These are phyloP conservation scores for Geranium rotundifolium DNA, from an alignment of 345 rosid genomes.

Conservation along the genomic window DNA sequence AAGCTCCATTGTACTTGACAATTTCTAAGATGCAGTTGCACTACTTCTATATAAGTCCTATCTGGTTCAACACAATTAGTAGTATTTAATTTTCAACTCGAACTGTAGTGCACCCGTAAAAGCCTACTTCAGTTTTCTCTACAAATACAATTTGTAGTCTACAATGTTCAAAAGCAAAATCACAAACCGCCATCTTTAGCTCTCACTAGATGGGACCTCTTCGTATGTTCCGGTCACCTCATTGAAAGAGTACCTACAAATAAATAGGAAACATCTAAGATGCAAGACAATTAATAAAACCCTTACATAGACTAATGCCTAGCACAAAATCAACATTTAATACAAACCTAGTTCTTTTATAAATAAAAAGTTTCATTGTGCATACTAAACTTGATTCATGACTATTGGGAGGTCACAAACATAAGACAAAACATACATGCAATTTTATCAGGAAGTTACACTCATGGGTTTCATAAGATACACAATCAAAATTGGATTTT, in stretches of 20 bases:
- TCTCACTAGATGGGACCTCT: constrained; percentile 22
- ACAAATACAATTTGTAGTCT: neutral
- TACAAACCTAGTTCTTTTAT: too few relatives aligned
- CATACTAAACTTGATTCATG: neutral
- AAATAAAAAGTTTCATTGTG: neutral
- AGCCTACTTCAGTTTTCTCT: neutral
- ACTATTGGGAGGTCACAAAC: neutral
- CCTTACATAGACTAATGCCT: too few relatives aligned
- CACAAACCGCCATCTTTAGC: constrained; percentile 5
- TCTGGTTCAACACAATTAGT: neutral
- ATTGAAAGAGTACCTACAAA: constrained; percentile 42
- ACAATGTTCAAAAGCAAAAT: neutral
- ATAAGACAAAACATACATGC: neutral
- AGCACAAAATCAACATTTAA: too few relatives aligned
- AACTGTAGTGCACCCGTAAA: neutral
- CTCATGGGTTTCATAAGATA: neutral
- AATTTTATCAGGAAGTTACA: neutral
- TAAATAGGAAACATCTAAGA: neutral
- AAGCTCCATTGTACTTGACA: too few relatives aligned
- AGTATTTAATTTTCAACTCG: neutral
- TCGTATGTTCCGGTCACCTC: constrained; percentile 43
- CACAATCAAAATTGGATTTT: too few relatives aligned
- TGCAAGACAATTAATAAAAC: too few relatives aligned
- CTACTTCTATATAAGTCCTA: neutral
- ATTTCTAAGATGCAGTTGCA: too few relatives aligned